These are phyloP conservation scores for Fusarium robinianum DNA, from an alignment of 2,329 filamentous ascomycete genomes.

Conservation along the genomic window DNA sequence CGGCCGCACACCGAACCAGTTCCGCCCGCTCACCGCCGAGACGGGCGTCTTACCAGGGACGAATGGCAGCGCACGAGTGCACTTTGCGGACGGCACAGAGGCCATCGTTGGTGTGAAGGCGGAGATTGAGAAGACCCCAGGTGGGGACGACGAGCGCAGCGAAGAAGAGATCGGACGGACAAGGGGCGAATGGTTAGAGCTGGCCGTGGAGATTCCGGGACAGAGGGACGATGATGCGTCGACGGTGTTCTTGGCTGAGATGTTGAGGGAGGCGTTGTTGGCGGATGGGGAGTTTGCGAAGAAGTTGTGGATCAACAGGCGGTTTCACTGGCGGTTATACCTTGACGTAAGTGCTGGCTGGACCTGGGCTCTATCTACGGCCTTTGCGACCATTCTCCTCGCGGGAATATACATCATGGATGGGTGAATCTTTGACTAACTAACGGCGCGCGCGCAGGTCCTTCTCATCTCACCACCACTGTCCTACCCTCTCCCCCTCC, in stretches of 20 bases:
- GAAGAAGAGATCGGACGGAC: conserved; percentile 49
- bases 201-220: conserved; percentile 90
- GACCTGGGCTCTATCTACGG: no score
- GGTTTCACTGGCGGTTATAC: conserved; percentile 97
- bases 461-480: conserved; percentile 90
- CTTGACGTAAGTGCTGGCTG: conserved; percentile 73
- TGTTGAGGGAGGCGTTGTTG: conserved; percentile 86
- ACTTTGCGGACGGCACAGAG: conserved; percentile 93
- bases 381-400: no score
- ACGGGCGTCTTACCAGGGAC: conserved; percentile 85
- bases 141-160: conserved; percentile 40
- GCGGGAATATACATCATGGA: no score
- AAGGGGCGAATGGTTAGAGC: conserved; percentile 78
- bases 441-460: conserved; percentile 73
- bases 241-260: conserved; percentile 83
- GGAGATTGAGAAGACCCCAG: conserved; percentile 77
- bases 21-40: conserved; percentile 88
- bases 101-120: conserved; percentile 95
- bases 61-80: conserved; percentile 91
- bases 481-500: conserved; percentile 89
- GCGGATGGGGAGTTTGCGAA: conserved; percentile 70
- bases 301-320: conserved; percentile 81
- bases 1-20: conserved; percentile 79
- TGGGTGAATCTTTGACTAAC: conserved; percentile 13
- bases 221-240: conserved; percentile 87